A percentile compares a stretch with the other conserved stretches of the same genome.
Conservation (phyloP, 2,329 filamentous ascomycete genomes). For the Elsinoe fawcettii region DNA sequence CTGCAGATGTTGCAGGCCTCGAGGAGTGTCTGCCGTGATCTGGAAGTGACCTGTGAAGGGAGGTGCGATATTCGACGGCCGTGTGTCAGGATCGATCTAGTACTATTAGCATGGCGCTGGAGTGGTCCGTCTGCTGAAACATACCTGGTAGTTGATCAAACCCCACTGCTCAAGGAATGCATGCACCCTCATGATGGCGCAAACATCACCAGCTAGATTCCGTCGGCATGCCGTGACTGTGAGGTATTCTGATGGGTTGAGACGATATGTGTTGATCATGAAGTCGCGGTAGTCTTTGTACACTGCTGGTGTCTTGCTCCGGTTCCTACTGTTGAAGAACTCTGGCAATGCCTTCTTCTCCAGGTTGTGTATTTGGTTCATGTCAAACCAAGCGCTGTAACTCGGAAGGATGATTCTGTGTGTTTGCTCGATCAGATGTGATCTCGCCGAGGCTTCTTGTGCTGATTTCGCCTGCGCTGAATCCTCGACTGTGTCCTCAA, state of each 20-base stretch:
- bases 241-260: constrained; percentile 92
- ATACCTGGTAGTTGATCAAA: constrained; percentile 94
- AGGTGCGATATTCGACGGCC: constrained; percentile 89
- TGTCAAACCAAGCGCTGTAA: constrained; percentile 98
- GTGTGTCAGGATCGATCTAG: constrained; percentile 90
- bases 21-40: constrained; percentile 88
- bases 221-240: constrained; percentile 93
- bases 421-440: constrained; percentile 86
- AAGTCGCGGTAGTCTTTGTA: constrained; percentile 99
- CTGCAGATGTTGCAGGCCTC: constrained; percentile 91
- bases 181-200: constrained; percentile 98
- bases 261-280: constrained; percentile 98
- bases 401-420: constrained; percentile 94
- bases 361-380: constrained; percentile 83
- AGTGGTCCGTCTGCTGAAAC: constrained; percentile 2
- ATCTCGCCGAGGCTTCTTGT: constrained; percentile 77
- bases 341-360: constrained; percentile 93
- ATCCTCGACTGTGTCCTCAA: constrained; percentile 37
- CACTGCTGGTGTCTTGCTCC: constrained; percentile 92
- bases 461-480: constrained; percentile 65
- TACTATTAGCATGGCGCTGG: constrained; percentile 25
- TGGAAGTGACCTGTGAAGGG: constrained; percentile 97
- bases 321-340: constrained; percentile 97
- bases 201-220: constrained; percentile 94
- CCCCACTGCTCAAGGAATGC: constrained; percentile 98